Evolutionary conservation across 176 grass and related monocot species (phyloP), one percentile per base, ranked within the genome.

Genomic region (Metroxylon sagu): DNA sequence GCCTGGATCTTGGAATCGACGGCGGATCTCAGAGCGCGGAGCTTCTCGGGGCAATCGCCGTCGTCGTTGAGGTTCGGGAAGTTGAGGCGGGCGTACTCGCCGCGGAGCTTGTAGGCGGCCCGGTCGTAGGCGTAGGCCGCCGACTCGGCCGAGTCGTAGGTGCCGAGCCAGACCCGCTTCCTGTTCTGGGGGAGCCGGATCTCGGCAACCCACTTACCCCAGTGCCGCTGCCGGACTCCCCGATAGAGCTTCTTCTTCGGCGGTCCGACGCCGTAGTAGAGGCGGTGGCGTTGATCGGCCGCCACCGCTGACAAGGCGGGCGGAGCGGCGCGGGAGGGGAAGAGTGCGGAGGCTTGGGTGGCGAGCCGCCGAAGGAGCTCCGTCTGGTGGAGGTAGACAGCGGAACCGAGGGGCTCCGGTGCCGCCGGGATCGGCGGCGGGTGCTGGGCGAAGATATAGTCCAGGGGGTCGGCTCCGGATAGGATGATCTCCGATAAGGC

Each of bases 31-130:
- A 98, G 84, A 1, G 30, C 60, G 7, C 77, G 79, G 5, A 98
- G 79, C 35, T 28, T 27, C 4, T 85, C 82, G 21, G 81, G 84
- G 73, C 73, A 81, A n/a, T 69, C 63, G 0, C 27, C 49, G 6
- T 25, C 23, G 66, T 88, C 82, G 57, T 72, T 79, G 59, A 89
- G 59, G n/a, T 79, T 87, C 6, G 93, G 93, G 72, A 92, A 92
- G 77, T 98, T 98, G 79, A 98, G 82, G 70, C 87, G 87, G n/a
- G 93, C 93, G 66, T 92, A 98, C 66, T 98, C 93, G 15, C 93
- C 84, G 14, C 93, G 93, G 68, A 98, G 78, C 81, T 62, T 76
- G 77, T 71, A 66, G 0, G 93, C 84, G 6, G 93, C 84, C 50
- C 93, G 87, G 84, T 98, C 93, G 67, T 98, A 98, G 4, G 93